Conservation (phyloP, 73 alveolate species). For the Paraurostyla sp. region DNA sequence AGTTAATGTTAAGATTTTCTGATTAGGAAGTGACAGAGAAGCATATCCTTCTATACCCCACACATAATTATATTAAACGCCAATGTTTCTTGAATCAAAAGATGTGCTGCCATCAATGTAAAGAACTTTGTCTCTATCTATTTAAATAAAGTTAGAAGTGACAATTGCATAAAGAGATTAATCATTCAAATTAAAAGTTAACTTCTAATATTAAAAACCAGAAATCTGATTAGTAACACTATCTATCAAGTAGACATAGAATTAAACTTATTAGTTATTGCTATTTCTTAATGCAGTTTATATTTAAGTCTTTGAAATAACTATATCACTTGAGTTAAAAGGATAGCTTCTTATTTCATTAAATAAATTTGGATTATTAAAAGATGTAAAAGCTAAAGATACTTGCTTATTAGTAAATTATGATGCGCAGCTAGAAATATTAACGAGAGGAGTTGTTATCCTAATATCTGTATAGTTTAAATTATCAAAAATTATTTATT, state of each 20-base stretch:
- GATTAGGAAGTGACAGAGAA: not conserved
- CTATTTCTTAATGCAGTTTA: not conserved
- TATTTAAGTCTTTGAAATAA: slow-evolving; percentile 1
- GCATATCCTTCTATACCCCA: slow-evolving; percentile 45
- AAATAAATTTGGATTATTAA: not conserved
- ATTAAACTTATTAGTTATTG: not conserved
- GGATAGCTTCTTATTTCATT: not conserved
- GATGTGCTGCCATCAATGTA: slow-evolving; percentile 52
- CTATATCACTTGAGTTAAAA: slow-evolving; percentile 7
- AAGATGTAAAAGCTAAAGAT: not conserved
- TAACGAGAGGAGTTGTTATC: not conserved
- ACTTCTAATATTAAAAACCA: not conserved
- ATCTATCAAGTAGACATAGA: not conserved
- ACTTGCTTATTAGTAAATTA: not conserved
- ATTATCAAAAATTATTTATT: not conserved
- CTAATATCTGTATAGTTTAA: slow-evolving; percentile 22
- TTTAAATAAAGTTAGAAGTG: not conserved
- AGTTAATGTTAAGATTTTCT: slow-evolving; percentile 20
- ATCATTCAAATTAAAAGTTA: not conserved
- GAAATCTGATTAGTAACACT: not conserved
- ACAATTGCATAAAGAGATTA: slow-evolving; percentile 18
- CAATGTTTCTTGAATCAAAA: not conserved
- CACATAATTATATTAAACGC: not conserved
- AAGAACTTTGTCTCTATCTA: slow-evolving; percentile 33
- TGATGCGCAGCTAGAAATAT: not conserved